Percentiles rank a stretch among this genome's conserved stretches.
Evolutionary conservation across 169 alveolate species (phyloP).

Genomic region (Plasmodium berghei): DNA sequence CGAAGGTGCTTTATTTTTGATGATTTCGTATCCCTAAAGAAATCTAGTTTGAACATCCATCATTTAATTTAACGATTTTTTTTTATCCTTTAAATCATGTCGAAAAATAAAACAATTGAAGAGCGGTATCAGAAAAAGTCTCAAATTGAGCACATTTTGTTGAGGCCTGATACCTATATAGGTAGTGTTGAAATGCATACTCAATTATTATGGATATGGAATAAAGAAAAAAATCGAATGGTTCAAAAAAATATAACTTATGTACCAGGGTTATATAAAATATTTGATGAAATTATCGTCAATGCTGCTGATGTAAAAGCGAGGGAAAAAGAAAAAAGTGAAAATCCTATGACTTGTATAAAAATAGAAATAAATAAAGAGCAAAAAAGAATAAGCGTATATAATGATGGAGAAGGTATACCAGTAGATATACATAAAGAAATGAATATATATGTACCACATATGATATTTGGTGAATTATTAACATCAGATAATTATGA

Average conservation of each 20-base stretch:
- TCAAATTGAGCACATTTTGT: constrained; percentile 97
- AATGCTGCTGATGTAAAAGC: constrained; percentile 99
- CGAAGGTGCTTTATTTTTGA: too few relatives aligned
- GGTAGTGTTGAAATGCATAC: constrained; percentile 95
- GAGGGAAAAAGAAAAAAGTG: constrained; percentile 86
- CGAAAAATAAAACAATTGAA: constrained; percentile 93
- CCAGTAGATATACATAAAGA: constrained; percentile 97
- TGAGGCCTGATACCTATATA: constrained; percentile 99
- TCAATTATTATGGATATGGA: constrained; percentile 97
- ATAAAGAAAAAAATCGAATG: constrained; percentile 88
- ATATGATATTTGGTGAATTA: constrained; percentile 98
- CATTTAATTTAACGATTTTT: constrained; percentile 4
- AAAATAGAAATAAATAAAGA: constrained; percentile 86
- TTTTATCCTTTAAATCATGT: constrained; percentile 6
- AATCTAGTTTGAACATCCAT: neutral
- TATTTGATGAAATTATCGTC: constrained; percentile 98
- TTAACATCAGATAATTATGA: constrained; percentile 99
- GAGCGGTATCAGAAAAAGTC: constrained; percentile 97
- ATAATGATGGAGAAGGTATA: constrained; percentile 89
- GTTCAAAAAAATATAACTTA: constrained; percentile 89
- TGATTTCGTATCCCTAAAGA: too few relatives aligned
- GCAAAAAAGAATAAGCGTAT: constrained; percentile 84
- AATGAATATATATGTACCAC: constrained; percentile 98
- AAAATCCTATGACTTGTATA: constrained; percentile 87
- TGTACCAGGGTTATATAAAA: constrained; percentile 99